A percentile compares a stretch with the other conserved stretches of the same genome.
Evolutionary conservation across 192 early-diverging fungal genomes (phyloP).

Genomic region (Umbelopsis isabellina): DNA sequence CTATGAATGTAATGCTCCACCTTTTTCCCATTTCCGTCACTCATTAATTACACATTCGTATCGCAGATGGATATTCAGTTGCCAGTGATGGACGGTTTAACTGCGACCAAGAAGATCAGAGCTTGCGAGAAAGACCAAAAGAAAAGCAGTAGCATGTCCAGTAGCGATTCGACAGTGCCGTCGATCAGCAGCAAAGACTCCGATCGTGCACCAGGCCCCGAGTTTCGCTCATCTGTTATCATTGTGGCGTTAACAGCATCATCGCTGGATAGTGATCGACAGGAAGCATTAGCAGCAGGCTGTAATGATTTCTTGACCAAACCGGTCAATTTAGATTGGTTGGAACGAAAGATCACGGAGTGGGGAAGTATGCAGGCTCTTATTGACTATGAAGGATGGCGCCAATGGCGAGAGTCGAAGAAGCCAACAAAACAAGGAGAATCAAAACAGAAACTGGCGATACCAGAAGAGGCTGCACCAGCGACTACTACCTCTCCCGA

Average conservation of each 20-base stretch:
- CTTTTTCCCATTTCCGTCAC: neutral
- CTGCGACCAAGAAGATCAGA: constrained; percentile 66
- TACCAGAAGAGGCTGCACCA: neutral
- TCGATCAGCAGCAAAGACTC: too few species aligned
- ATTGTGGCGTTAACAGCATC: constrained; percentile 90
- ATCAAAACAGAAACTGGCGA: neutral
- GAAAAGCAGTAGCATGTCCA: too few species aligned
- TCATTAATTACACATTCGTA: neutral
- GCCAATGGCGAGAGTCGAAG: constrained; percentile 49
- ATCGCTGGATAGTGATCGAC: constrained; percentile 65
- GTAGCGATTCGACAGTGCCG: neutral
- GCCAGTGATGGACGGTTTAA: constrained; percentile 73
- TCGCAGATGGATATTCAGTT: constrained; percentile 76
- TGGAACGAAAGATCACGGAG: constrained; percentile 84
- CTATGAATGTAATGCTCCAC: too few species aligned
- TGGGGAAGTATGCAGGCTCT: constrained; percentile 94
- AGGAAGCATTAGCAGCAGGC: constrained; percentile 79
- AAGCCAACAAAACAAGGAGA: constrained; percentile 2
- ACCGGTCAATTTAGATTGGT: constrained; percentile 81
- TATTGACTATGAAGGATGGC: constrained; percentile 81
- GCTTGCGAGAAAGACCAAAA: constrained; percentile 45
- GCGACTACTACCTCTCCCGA: neutral
- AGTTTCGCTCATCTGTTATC: constrained; percentile 70
- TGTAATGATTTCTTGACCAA: constrained; percentile 94
- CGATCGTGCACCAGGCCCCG: constrained; percentile 25